These are phyloP conservation scores for Calocybe indica DNA, from an alignment of 768 basidiomycete genomes.

Conservation along the genomic window DNA sequence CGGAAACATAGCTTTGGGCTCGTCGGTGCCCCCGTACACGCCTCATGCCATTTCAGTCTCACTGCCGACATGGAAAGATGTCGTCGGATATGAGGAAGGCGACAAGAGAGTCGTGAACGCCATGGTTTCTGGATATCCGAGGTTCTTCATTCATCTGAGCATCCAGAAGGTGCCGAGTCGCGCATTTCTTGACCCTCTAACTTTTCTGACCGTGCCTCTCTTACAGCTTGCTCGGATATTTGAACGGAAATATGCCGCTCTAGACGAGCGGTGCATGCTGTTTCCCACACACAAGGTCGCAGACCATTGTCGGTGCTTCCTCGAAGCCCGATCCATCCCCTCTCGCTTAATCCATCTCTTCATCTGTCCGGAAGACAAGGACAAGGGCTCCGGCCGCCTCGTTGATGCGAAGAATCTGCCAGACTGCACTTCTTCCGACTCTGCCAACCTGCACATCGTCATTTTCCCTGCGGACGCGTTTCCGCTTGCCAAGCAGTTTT, in stretches of 20 bases:
- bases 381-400: conserved; percentile 14
- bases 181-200: background rate
- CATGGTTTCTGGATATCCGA: conserved; percentile 89
- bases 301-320: conserved; percentile 69
- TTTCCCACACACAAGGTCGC: conserved; percentile 72
- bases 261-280: conserved; percentile 72
- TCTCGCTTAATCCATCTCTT: conserved; percentile 64
- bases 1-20: conserved; percentile 35
- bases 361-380: conserved; percentile 56
- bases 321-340: conserved; percentile 46
- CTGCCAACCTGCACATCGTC: conserved; percentile 73
- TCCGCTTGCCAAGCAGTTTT: conserved; percentile 79
- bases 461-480: conserved; percentile 63
- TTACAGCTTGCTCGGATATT: conserved; percentile 73
- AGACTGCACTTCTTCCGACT: conserved; percentile 14
- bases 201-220: background rate
- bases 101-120: conserved; percentile 68
- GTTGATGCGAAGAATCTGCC: conserved; percentile 17
- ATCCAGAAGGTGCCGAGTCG: conserved; percentile 64
- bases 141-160: conserved; percentile 87
- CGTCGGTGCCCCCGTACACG: conserved; percentile 57
- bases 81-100: conserved; percentile 88
- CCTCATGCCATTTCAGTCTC: conserved; percentile 95
- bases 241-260: conserved; percentile 68
- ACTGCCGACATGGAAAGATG: conserved; percentile 88